Base-by-base conservation (phyloP, 345 rosid genomes). In the Iberis pinnata region DNA sequence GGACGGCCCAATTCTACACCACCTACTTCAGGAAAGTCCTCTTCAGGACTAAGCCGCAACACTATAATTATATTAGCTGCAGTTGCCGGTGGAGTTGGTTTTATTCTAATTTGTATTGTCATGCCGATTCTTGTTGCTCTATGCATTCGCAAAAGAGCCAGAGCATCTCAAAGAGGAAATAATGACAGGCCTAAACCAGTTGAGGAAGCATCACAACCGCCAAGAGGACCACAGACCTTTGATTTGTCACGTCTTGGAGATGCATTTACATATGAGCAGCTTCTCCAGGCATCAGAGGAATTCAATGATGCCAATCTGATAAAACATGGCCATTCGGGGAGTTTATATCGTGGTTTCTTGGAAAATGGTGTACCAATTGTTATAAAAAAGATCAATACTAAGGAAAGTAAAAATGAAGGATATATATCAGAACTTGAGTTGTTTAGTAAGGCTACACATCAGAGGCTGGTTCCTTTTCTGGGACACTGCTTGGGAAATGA, bases 281-380 rank as follows among this genome's bases (percentile, higher is more conserved):
- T 88, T 64, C 77, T 83, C 3, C 73, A 64, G 40, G 90, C 95
- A 50, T 86, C 95, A 4, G 75, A 73, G 47, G 79, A 80, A 9
- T 86, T 88, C 43, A 73, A 49, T 57, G 97, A 83, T 36, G 70
- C 68, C 1, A 88, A 78, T 69, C 81, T 93, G 66, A 82, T 93
- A 42, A 93, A 83, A 72, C 72, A 76, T 18, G 99, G 99, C 26
- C 99, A 88, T 58, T 93, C 99, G 0, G 99, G 99, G 43, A 83
- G 70, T 69, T 82, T 93, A 24, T 93, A 76, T 69, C 80, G 67
- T 50, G 99, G 94, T 35, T 40, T 75, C 50, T 61, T 86, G 53
- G 99, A 75, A 14, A 80, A 75, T 45, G 86, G 87, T 18, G 45
- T 47, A 46, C 78, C 77, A 32, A 67, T 85, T 49, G 89, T 86